phyloP scores from a whole-genome alignment of 495 filamentous ascomycete species.

The Niebla homalea region DNA sequence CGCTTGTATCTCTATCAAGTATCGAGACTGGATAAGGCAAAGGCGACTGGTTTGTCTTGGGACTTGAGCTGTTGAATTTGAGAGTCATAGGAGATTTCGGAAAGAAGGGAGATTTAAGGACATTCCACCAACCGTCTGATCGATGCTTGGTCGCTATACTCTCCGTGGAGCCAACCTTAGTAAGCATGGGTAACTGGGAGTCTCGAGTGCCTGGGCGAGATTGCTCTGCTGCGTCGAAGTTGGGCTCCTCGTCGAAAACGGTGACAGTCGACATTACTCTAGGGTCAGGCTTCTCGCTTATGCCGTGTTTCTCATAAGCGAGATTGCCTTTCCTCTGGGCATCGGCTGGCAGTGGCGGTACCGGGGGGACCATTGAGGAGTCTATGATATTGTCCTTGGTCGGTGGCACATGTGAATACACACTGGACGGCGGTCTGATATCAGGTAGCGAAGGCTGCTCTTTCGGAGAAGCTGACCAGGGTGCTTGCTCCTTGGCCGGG shows the following conservation, averaged over 20 bases:
- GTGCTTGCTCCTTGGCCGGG: conserved; percentile 48
- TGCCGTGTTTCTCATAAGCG: conserved; percentile 17
- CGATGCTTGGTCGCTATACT: conserved; percentile 39
- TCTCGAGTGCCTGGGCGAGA: conserved; percentile 21
- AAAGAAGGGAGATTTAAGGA: conserved; percentile 64
- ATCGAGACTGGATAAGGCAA: conserved; percentile 22
- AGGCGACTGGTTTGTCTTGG: conserved; percentile 20
- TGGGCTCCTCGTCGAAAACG: conserved; percentile 44
- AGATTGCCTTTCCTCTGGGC: conserved; percentile 19
- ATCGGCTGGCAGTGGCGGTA: conserved; percentile 45
- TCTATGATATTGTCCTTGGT: conserved; percentile 16
- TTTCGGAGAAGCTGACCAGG: conserved; percentile 45
- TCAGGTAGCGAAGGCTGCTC: conserved; percentile 12
- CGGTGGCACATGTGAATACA: conserved; percentile 53
- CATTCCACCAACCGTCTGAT: conserved; percentile 82
- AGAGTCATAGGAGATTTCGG: conserved; percentile 29
- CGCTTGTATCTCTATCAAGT: conserved; percentile 18
- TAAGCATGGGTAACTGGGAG: conserved; percentile 21
- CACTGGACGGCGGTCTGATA: conserved; percentile 43
- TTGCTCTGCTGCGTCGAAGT: conserved; percentile 16
- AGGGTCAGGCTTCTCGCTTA: conserved; percentile 18
- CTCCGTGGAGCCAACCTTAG: conserved; percentile 14
- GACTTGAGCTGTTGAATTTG: conserved; percentile 8
- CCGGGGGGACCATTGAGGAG: conserved; percentile 38
- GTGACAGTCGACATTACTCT: conserved; percentile 33